Percentiles rank a stretch among this genome's conserved stretches.
Evolutionary conservation across 2,329 filamentous ascomycete genomes (phyloP).

Genomic region (Aspergillus sp.): DNA sequence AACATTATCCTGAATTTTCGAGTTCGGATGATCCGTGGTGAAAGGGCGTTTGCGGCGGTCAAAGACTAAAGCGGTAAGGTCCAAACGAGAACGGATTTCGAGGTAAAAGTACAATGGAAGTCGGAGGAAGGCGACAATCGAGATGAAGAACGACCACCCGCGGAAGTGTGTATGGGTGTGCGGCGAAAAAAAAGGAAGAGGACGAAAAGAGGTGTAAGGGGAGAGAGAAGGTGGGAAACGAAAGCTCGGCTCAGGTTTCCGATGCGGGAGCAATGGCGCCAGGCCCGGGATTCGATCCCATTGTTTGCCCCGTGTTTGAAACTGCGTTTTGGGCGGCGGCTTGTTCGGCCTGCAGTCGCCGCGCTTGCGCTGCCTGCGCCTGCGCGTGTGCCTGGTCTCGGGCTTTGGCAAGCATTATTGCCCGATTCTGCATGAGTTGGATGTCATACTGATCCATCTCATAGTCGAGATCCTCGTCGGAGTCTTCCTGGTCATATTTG

Average conservation of each 20-base stretch:
- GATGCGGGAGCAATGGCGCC: slow-evolving; percentile 33
- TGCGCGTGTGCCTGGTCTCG: slow-evolving; percentile 49
- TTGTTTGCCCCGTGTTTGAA: slow-evolving; percentile 28
- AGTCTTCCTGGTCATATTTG: slow-evolving; percentile 86
- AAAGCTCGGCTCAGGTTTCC: slow-evolving; percentile 35
- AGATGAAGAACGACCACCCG: slow-evolving; percentile 33
- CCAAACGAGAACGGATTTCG: slow-evolving; percentile 15
- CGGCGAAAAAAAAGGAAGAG: slow-evolving; percentile 17
- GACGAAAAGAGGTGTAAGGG: slow-evolving; percentile 17
- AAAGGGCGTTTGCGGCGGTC: slow-evolving; percentile 15
- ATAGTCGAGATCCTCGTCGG: slow-evolving; percentile 75
- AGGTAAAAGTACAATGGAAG: slow-evolving; percentile 34
- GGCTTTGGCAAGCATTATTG: slow-evolving; percentile 52
- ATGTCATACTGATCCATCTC: slow-evolving; percentile 71
- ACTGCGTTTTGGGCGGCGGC: slow-evolving; percentile 32
- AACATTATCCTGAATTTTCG: slow-evolving; percentile 27
- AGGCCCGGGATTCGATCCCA: slow-evolving; percentile 37
- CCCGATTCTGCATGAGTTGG: slow-evolving; percentile 61
- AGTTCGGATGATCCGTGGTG: slow-evolving; percentile 19
- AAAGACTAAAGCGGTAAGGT: slow-evolving; percentile 10
- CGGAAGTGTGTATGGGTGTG: slow-evolving; percentile 35
- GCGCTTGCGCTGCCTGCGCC: slow-evolving; percentile 44
- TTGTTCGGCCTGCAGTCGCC: slow-evolving; percentile 44
- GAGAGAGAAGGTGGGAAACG: slow-evolving; percentile 28
- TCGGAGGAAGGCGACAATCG: slow-evolving; percentile 24